phyloP scores from a whole-genome alignment of 2,329 filamentous ascomycete species.

The Tothia fuscella region DNA sequence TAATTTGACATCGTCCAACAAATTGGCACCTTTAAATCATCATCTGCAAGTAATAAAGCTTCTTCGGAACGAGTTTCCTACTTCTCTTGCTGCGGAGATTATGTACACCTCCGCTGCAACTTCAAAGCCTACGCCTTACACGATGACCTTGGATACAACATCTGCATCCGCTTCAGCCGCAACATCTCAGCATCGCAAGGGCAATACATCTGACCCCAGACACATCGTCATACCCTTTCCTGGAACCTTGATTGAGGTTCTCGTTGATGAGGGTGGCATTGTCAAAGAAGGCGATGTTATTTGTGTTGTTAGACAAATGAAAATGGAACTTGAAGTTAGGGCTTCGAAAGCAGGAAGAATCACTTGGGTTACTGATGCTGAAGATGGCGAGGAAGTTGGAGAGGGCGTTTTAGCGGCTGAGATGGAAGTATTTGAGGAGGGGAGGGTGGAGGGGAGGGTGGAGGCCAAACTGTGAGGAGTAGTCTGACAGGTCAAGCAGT shows the following conservation, averaged over 20 bases:
- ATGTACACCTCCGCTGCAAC: constrained; percentile 32
- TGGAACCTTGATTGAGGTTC: constrained; percentile 47
- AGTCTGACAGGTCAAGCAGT: too few relatives aligned
- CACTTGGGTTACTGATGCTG: constrained; percentile 40
- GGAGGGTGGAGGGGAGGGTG: background rate
- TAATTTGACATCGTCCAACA: constrained; percentile 23
- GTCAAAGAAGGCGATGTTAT: constrained; percentile 43
- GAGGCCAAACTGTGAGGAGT: constrained; percentile 4
- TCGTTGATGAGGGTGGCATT: constrained; percentile 43
- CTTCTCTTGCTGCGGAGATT: constrained; percentile 41
- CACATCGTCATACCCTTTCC: constrained; percentile 47
- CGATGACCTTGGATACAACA: constrained; percentile 33
- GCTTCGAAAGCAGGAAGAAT: constrained; percentile 36
- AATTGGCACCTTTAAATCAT: constrained; percentile 20
- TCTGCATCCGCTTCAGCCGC: constrained; percentile 29
- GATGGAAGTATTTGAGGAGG: constrained; percentile 25
- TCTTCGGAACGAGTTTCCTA: constrained; percentile 48
- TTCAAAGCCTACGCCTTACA: constrained; percentile 27
- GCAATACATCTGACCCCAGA: constrained; percentile 35
- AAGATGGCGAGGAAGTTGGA: constrained; percentile 43
- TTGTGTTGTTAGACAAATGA: constrained; percentile 53
- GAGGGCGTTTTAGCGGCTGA: constrained; percentile 43
- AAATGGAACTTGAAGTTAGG: constrained; percentile 56
- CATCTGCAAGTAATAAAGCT: constrained; percentile 44
- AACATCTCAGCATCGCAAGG: constrained; percentile 34